Conservation (phyloP, 2,329 filamentous ascomycete genomes). For the Aschersonia sp. region DNA sequence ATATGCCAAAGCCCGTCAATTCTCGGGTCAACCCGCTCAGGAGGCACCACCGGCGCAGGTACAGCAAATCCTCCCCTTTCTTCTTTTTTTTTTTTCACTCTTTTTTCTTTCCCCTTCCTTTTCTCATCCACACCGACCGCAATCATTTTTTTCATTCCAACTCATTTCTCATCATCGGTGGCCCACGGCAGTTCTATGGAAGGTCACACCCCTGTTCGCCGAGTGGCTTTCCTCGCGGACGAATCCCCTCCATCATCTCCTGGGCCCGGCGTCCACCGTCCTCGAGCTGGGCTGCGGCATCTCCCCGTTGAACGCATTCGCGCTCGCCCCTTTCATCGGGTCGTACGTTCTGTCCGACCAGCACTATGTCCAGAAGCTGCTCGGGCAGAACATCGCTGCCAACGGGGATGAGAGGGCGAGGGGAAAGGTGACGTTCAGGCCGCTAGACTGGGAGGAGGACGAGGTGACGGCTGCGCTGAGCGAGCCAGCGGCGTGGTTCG, state of each 20-base stretch:
- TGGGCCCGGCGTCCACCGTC: constrained; percentile 39
- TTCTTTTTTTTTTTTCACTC: not conserved
- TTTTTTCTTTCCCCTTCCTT: not conserved
- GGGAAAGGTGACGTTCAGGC: constrained; percentile 32
- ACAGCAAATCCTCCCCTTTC: constrained; percentile 4
- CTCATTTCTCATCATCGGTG: not conserved
- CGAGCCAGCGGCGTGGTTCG: constrained; percentile 34
- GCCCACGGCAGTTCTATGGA: constrained; percentile 60
- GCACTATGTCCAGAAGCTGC: constrained; percentile 61
- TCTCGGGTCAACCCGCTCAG: constrained; percentile 59
- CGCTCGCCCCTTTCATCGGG: constrained; percentile 44
- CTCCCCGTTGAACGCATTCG: constrained; percentile 61
- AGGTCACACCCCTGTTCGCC: constrained; percentile 71
- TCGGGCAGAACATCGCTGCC: constrained; percentile 61
- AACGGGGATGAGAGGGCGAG: constrained; percentile 25
- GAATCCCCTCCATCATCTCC: constrained; percentile 41
- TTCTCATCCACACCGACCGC: not conserved
- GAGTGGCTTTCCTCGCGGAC: constrained; percentile 54
- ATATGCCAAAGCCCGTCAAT: constrained; percentile 76
- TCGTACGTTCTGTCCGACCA: constrained; percentile 79
- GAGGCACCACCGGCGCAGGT: constrained; percentile 40
- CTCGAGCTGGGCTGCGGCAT: constrained; percentile 85
- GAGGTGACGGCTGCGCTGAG: constrained; percentile 30
- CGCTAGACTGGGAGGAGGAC: constrained; percentile 74
- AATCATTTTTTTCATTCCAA: not conserved